These are phyloP conservation scores for Sporothrix pseudoabietina DNA, from an alignment of 2,329 filamentous ascomycete species.

Conservation along the genomic window DNA sequence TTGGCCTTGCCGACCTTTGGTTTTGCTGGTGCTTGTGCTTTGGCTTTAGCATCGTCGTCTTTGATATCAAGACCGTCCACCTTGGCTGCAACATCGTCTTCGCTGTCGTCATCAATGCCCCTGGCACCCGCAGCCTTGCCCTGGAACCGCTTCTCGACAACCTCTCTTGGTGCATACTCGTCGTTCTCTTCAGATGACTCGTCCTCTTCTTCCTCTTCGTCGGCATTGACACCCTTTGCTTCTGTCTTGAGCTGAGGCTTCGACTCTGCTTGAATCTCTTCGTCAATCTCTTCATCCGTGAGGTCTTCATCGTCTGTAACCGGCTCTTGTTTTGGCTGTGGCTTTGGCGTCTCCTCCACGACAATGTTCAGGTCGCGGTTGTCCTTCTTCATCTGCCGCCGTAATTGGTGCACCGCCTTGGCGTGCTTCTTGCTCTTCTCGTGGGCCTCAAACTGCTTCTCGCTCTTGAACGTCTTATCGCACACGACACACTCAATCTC, in stretches of 20 bases:
- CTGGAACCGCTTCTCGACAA: slow-evolving; percentile 47
- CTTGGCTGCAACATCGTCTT: slow-evolving; percentile 61
- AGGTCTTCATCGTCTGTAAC: neutral
- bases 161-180: slow-evolving; percentile 53
- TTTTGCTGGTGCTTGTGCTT: slow-evolving; percentile 59
- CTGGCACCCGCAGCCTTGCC: neutral
- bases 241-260: slow-evolving; percentile 13
- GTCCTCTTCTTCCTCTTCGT: slow-evolving; percentile 33
- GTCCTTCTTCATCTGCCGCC: slow-evolving; percentile 80
- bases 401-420: slow-evolving; percentile 80
- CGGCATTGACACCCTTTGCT: neutral
- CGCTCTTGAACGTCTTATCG: slow-evolving; percentile 80
- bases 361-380: slow-evolving; percentile 62
- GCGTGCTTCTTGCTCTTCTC: slow-evolving; percentile 96
- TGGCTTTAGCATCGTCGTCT: slow-evolving; percentile 48
- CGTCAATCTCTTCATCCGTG: slow-evolving; percentile 2
- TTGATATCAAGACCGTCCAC: slow-evolving; percentile 76
- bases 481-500: slow-evolving; percentile 77
- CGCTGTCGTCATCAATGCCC: neutral
- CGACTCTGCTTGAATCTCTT: slow-evolving; percentile 23
- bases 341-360: neutral
- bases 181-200: slow-evolving; percentile 38
- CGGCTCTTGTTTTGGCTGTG: slow-evolving; percentile 12
- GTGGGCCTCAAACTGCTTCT: slow-evolving; percentile 87
- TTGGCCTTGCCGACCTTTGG: slow-evolving; percentile 37